Evolutionary conservation across 129 eudicot species (phyloP).

Genomic region (Centaurea solstitialis): DNA sequence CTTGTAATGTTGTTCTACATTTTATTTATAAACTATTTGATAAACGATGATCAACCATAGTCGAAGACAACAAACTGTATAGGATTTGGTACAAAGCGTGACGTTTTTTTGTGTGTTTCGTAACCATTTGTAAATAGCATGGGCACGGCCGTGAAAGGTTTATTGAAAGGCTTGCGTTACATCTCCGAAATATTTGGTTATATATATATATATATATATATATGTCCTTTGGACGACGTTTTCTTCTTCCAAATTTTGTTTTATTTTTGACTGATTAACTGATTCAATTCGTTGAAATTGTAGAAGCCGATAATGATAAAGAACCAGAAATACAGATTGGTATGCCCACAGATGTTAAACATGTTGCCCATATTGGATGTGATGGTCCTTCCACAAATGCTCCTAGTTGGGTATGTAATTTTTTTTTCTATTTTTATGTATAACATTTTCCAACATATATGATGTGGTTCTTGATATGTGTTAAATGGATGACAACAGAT

Average conservation of each 20-base stretch:
- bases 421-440: not conserved
- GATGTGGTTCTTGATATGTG: not conserved
- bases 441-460: not conserved
- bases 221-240: not conserved
- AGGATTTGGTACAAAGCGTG: slow-evolving; percentile 5
- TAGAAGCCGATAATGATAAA: slow-evolving; percentile 61
- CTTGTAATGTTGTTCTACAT: not conserved
- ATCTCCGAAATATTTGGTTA: slow-evolving; percentile 48
- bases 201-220: too few species aligned
- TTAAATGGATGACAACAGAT: slow-evolving; percentile 6
- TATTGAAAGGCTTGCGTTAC: slow-evolving; percentile 51
- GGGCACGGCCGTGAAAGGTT: slow-evolving; percentile 46
- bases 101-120: slow-evolving; percentile 4
- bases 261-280: slow-evolving; percentile 4
- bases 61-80: slow-evolving; percentile 6
- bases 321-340: slow-evolving; percentile 79
- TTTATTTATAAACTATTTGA: not conserved
- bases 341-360: slow-evolving; percentile 94
- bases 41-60: not conserved
- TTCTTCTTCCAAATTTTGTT: not conserved
- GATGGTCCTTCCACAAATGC: slow-evolving; percentile 72
- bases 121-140: slow-evolving; percentile 1
- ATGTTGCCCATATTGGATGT: slow-evolving; percentile 92
- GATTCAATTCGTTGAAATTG: not conserved
- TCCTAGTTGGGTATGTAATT: slow-evolving; percentile 77